Conservation (phyloP, 2,329 filamentous ascomycete genomes). For the Aspergillus melleus region DNA sequence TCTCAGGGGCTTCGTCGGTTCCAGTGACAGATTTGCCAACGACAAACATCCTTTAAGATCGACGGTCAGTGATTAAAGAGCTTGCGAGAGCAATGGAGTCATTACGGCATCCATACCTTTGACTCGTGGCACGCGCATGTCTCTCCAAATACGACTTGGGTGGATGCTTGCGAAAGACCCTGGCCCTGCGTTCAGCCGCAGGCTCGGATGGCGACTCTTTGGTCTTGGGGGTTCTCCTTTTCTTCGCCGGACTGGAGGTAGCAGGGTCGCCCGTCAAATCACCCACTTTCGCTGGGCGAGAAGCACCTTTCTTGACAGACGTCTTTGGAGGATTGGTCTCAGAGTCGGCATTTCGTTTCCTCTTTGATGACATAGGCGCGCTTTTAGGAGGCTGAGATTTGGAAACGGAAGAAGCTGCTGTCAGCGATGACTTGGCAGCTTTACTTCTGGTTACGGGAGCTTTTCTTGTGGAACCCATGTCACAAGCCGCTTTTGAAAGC, state of each 20-base stretch:
- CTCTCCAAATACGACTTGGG: conserved; percentile 50
- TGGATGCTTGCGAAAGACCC: conserved; percentile 42
- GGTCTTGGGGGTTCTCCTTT: conserved; percentile 10
- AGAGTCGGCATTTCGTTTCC: conserved; percentile 12
- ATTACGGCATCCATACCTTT: conserved; percentile 35
- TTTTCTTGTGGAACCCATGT: background rate
- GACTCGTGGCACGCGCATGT: conserved; percentile 50
- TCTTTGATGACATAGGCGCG: conserved; percentile 9
- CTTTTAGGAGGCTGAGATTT: background rate
- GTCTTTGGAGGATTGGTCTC: background rate
- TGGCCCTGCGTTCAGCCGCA: conserved; percentile 40
- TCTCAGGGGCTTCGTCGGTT: conserved; percentile 47
- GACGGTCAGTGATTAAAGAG: conserved; percentile 3
- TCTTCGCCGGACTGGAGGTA: conserved; percentile 7
- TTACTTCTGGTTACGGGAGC: background rate
- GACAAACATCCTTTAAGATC: conserved; percentile 53
- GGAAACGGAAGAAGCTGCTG: background rate
- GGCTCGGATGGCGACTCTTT: conserved; percentile 17
- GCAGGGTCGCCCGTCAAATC: conserved; percentile 18
- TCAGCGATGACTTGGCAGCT: background rate
- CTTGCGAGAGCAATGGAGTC: background rate
- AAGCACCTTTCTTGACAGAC: conserved; percentile 2
- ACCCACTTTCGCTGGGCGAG: conserved; percentile 9
- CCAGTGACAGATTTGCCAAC: conserved; percentile 51
- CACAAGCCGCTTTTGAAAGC: background rate